Base-by-base conservation (phyloP, 2,329 filamentous ascomycete genomes). In the Apiospora rasikravindrae region DNA sequence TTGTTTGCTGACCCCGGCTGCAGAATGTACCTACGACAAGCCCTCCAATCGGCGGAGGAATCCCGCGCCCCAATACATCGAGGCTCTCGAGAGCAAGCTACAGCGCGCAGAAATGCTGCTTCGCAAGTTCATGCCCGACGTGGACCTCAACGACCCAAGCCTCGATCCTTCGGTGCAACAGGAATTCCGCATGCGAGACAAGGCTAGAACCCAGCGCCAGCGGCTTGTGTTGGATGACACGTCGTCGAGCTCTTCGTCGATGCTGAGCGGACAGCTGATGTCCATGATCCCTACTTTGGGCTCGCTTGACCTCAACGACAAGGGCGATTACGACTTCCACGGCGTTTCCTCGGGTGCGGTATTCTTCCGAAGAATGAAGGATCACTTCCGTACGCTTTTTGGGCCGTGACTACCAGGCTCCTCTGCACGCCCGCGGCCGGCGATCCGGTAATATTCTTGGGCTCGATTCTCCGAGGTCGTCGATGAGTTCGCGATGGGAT, bases 201-300 rank as follows among this genome's bases (percentile, higher is more conserved):
- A 86, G 74, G 85, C 85, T 67, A 84, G 88, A 71, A 78, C 83
- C 7, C 84, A 86, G 71, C 81, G 81, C 68, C 82, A 47, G 11
- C 68, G 68, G 26, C 45, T 40, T 11, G 33, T 87, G 74, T 73
- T 84, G 69, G 84, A 82, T 61, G 78, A 79, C 26, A 82, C 83
- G 42, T 79, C 79, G 45, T 70, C 78, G 69, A 80, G 70, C 69
- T 77, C 79, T 75, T 70, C 78, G 75, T 74, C 40, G 82, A 84
- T 66, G 87, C 88, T 42, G 88, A 91, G 96, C 76, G 90, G 89
- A 14, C 89, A 96, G 75, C 86, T 99, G 37, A 92, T 96, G 79
- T 97, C 95, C 40, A 98, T 99, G 96, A 95, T 98, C 72, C 93
- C 96, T 79, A 94, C 94, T 57, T 94, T 96, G 2, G 96, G 96